Evolutionary conservation across 2,329 filamentous ascomycete species (phyloP), one percentile per base, ranked within the genome.

Genomic region (Talaromyces sp.): DNA sequence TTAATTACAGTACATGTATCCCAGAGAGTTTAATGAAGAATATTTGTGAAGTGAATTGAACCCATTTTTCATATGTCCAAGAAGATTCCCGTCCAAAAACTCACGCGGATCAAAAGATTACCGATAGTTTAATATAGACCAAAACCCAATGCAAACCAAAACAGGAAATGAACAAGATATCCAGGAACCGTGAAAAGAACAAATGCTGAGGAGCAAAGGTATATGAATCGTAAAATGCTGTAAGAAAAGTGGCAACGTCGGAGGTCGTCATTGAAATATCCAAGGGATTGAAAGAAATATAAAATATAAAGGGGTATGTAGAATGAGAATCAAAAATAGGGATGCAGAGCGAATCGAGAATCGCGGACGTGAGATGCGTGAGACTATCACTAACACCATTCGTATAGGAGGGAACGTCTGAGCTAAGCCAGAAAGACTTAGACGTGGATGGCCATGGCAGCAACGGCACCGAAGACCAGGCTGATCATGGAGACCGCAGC

Each of bases 391-490:
- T 10, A 16, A n/a, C 40, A 36, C 20, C 14, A 16, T 49, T 45
- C 46, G 47, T 51, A 30, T 49, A 46, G 52, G 53, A 37, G n/a
- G 37, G 46, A 40, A 30, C n/a, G 42, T 30, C 33, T 24, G 29
- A 27, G 32, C 47, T 45, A 47, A 13, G 32, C 9, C 4, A 14
- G 32, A 27, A 30, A 24, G 51, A 55, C 55, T 51, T 67, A 67
- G 36, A 65, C 43, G 51, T 58, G 57, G 54, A 64, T 52, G n/a
- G 53, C 54, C 45, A 69, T 43, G 24, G 60, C 65, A 5, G 58
- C 61, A n/a, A 67, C 35, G 8, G 65, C 56, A 24, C 64, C 64
- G 42, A 68, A 54, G 24, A 58, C 49, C 47, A 66, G 49, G 20
- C 57, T 60, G 37, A 61, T 37, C 41, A 61, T 56, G 10, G 66